Percentiles rank a stretch among this genome's conserved stretches.
These are phyloP conservation scores for Epichloe uncinata DNA, from an alignment of 2,329 filamentous ascomycete genomes.

Conservation along the genomic window DNA sequence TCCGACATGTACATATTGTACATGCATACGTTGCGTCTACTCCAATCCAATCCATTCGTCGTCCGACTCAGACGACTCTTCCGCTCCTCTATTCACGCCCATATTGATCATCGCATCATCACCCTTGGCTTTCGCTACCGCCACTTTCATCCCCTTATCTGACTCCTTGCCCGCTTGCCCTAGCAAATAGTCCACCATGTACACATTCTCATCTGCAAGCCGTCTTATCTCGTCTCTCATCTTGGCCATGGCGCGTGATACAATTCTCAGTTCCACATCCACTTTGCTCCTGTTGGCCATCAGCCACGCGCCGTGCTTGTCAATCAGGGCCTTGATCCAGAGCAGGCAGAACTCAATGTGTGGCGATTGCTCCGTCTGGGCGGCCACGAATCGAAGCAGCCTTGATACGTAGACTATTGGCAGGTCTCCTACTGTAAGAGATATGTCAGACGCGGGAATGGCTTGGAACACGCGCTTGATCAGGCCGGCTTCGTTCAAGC, in stretches of 20 bases:
- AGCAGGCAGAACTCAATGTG: slow-evolving; percentile 90
- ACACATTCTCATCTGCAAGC: slow-evolving; percentile 76
- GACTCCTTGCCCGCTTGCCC: slow-evolving; percentile 30
- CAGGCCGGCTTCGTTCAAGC: slow-evolving; percentile 74
- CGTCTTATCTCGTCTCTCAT: slow-evolving; percentile 74
- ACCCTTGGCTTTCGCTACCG: no score
- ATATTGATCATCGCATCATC: no score
- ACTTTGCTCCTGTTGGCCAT: slow-evolving; percentile 68
- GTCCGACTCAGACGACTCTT: no score
- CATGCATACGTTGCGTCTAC: no score
- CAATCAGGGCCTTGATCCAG: slow-evolving; percentile 77
- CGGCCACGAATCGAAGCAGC: slow-evolving; percentile 74
- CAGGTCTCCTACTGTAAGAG: slow-evolving; percentile 63
- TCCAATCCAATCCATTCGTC: no score
- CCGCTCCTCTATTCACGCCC: no score
- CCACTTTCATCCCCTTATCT: background rate
- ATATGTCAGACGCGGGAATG: slow-evolving; percentile 61
- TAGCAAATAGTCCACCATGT: slow-evolving; percentile 73
- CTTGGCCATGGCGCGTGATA: slow-evolving; percentile 65
- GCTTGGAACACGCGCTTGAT: slow-evolving; percentile 77
- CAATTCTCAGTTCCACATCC: slow-evolving; percentile 70
- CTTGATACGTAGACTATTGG: slow-evolving; percentile 78
- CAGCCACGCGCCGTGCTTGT: slow-evolving; percentile 73
- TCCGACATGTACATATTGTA: no score
- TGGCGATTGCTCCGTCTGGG: slow-evolving; percentile 77